phyloP scores from a whole-genome alignment of 148 eudicot species.

The Polygonum maritimum region DNA sequence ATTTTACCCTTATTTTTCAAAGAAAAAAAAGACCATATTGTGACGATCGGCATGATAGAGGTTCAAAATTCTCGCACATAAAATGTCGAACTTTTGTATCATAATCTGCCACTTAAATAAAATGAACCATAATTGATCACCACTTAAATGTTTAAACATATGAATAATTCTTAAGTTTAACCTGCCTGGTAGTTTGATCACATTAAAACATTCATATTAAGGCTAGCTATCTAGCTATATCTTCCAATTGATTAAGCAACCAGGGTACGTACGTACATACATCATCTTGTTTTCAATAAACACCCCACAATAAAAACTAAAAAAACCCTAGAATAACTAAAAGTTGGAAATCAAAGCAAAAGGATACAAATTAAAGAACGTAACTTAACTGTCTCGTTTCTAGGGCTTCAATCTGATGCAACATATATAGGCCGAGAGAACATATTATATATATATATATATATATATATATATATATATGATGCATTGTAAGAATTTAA shows the following conservation, averaged over 20 bases:
- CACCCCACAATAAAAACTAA: background rate
- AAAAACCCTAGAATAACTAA: background rate
- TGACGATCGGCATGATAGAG: too few species aligned
- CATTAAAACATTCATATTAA: background rate
- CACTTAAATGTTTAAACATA: background rate
- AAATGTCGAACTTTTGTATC: background rate
- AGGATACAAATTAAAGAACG: background rate
- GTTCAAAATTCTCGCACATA: background rate
- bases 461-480: too few species aligned
- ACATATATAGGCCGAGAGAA: background rate
- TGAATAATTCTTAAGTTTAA: background rate
- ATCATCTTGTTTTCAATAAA: background rate
- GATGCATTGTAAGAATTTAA: background rate
- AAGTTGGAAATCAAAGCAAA: background rate
- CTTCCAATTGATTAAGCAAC: background rate
- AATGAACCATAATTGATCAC: background rate
- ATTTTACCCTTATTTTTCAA: too few species aligned
- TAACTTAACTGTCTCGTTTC: background rate
- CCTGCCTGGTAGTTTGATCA: background rate
- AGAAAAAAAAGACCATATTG: too few species aligned
- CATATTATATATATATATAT: background rate
- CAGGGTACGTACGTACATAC: background rate
- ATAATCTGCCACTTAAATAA: background rate
- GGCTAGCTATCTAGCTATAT: background rate
- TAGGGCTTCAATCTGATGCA: background rate